phyloP scores from a whole-genome alignment of 2,329 filamentous ascomycete genomes.

The Aspergillus piperis region DNA sequence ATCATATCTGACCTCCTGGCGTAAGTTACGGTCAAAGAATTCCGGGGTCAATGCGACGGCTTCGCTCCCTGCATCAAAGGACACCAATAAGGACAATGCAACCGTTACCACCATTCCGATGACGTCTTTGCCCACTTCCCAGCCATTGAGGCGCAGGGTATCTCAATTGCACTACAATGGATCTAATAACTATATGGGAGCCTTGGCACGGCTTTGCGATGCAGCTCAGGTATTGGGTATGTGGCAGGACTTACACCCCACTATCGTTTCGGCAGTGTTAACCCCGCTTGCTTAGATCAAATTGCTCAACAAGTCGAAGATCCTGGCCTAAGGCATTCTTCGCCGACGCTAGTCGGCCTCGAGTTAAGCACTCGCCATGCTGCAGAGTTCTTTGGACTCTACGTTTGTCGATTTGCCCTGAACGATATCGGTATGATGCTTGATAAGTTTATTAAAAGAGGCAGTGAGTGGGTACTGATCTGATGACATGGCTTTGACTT shows the following conservation, averaged over 20 bases:
- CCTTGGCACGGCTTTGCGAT: conserved; percentile 87
- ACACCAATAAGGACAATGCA: conserved; percentile 59
- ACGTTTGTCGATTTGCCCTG: conserved; percentile 92
- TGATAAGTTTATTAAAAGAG: conserved; percentile 96
- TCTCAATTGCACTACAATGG: conserved; percentile 71
- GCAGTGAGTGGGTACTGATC: conserved; percentile 85
- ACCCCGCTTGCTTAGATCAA: conserved; percentile 65
- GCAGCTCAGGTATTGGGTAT: conserved; percentile 89
- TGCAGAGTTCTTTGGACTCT: conserved; percentile 97
- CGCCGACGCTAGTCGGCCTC: conserved; percentile 90
- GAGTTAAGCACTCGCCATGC: conserved; percentile 92
- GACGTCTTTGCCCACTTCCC: conserved; percentile 62
- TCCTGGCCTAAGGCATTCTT: conserved; percentile 85
- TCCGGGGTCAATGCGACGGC: conserved; percentile 61
- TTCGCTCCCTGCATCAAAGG: conserved; percentile 41
- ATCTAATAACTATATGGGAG: conserved; percentile 88
- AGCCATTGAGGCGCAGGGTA: conserved; percentile 71
- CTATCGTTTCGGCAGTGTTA: neutral
- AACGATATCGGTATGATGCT: conserved; percentile 79
- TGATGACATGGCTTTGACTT: conserved; percentile 28
- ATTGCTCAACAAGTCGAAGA: conserved; percentile 96
- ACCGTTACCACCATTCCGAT: conserved; percentile 77
- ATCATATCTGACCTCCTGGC: conserved; percentile 81
- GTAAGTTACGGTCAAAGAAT: conserved; percentile 85
- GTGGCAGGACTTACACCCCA: neutral